These are phyloP conservation scores for Pseudocercospora pini-densiflorae DNA, from an alignment of 2,329 filamentous ascomycete species.

Conservation along the genomic window DNA sequence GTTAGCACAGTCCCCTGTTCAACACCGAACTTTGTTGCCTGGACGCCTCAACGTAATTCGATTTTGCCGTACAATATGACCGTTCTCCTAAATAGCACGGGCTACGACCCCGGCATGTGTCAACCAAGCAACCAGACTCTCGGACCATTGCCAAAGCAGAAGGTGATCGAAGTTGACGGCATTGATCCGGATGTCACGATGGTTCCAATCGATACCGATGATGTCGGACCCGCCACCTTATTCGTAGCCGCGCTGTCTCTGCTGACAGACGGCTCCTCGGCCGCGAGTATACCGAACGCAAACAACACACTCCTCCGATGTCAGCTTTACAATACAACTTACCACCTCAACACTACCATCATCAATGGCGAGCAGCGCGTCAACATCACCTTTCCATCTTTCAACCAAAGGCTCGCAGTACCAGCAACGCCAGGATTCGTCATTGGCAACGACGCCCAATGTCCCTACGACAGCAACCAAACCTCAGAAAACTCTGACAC, in stretches of 20 bases:
- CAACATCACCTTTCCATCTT: not conserved
- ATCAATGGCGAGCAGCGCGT: not conserved
- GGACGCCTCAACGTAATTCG: not conserved
- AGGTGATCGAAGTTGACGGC: not conserved
- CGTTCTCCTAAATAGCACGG: not conserved
- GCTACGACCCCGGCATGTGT: not conserved
- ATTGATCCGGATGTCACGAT: not conserved
- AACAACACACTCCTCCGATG: not conserved
- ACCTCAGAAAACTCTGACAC: not conserved
- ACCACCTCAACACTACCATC: not conserved
- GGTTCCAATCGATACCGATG: not conserved
- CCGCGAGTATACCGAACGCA: not conserved
- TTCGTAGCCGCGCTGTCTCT: not conserved
- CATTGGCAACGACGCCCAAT: not conserved
- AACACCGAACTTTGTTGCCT: not conserved
- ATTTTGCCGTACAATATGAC: not conserved
- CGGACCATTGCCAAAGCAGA: not conserved
- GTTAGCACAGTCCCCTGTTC: not conserved
- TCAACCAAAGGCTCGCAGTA: not conserved
- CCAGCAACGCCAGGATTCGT: not conserved
- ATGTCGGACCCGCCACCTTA: not conserved
- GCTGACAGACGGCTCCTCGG: no score
- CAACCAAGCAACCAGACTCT: not conserved
- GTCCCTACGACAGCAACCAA: not conserved
- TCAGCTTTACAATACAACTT: not conserved